Conservation (phyloP, 2,329 filamentous ascomycete species). For the Parastagonospora avenae region DNA sequence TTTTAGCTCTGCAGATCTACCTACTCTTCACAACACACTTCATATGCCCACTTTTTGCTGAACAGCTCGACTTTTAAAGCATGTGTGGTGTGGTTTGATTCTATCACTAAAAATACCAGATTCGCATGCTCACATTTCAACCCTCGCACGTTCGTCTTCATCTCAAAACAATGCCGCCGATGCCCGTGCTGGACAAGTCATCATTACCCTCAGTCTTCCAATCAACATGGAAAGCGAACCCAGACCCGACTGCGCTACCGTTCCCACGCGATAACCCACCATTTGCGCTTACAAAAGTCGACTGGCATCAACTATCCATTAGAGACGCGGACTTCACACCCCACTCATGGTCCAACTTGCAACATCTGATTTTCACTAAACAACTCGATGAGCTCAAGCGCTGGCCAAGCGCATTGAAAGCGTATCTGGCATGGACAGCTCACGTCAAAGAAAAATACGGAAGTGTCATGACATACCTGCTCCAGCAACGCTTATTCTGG, state of each 20-base stretch:
- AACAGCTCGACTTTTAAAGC: no score
- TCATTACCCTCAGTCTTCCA: conserved; percentile 40
- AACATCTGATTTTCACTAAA: conserved; percentile 50
- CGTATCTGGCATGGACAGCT: conserved; percentile 64
- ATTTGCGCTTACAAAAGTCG: conserved; percentile 42
- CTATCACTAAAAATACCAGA: no score
- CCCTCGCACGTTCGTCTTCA: neutral
- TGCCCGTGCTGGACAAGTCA: conserved; percentile 21
- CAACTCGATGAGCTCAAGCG: conserved; percentile 63
- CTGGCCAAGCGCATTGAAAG: conserved; percentile 62
- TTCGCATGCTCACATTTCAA: neutral
- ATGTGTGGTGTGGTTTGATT: no score
- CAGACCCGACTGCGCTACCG: conserved; percentile 41
- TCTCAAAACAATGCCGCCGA: conserved; percentile 10
- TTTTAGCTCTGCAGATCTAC: neutral
- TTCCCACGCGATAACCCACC: conserved; percentile 42
- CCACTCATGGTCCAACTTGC: conserved; percentile 43
- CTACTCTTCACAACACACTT: neutral
- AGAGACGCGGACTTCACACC: conserved; percentile 39
- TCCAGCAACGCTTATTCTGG: conserved; percentile 62
- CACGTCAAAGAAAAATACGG: conserved; percentile 62
- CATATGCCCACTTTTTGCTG: no score
- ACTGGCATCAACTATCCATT: conserved; percentile 42
- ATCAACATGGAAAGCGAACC: conserved; percentile 33
- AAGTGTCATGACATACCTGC: conserved; percentile 62